Percentiles rank a stretch among this genome's conserved stretches.
phyloP scores from a whole-genome alignment of 768 basidiomycete species.

The Sporobolomyces phaffii region DNA sequence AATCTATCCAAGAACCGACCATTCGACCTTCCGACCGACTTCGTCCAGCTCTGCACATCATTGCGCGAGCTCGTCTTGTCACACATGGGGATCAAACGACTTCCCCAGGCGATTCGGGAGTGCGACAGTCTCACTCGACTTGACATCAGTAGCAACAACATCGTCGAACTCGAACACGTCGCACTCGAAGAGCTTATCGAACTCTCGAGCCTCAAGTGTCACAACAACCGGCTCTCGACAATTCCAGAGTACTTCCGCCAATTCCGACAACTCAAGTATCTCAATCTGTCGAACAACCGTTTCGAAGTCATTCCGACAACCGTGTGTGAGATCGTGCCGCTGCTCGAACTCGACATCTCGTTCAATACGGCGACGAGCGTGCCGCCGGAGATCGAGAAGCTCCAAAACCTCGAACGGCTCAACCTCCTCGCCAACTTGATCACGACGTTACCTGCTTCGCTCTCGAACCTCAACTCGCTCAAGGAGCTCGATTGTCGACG shows the following conservation, averaged over 20 bases:
- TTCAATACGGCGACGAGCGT: slow-evolving; percentile 83
- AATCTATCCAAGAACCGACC: slow-evolving; percentile 90
- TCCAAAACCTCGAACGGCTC: slow-evolving; percentile 64
- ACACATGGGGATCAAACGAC: slow-evolving; percentile 89
- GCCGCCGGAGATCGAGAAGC: slow-evolving; percentile 68
- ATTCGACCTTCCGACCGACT: slow-evolving; percentile 92
- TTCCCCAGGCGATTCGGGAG: slow-evolving; percentile 75
- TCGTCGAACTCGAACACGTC: slow-evolving; percentile 79
- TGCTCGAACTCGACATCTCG: slow-evolving; percentile 83
- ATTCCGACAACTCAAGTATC: slow-evolving; percentile 61
- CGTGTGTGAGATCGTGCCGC: slow-evolving; percentile 64
- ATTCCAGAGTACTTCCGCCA: slow-evolving; percentile 80
- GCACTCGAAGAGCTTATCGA: slow-evolving; percentile 68
- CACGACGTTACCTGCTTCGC: slow-evolving; percentile 60
- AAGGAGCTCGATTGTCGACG: slow-evolving; percentile 73
- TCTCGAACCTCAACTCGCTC: slow-evolving; percentile 58
- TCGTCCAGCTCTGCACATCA: slow-evolving; percentile 76
- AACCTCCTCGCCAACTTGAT: slow-evolving; percentile 82
- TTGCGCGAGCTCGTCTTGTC: slow-evolving; percentile 79
- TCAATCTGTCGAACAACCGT: slow-evolving; percentile 96
- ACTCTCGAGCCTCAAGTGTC: slow-evolving; percentile 63
- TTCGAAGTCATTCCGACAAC: slow-evolving; percentile 69
- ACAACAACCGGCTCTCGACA: slow-evolving; percentile 85
- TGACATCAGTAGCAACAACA: slow-evolving; percentile 85
- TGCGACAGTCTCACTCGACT: slow-evolving; percentile 67